Base-by-base conservation (phyloP, 129 eudicot genomes). In the Tagetes patula region DNA sequence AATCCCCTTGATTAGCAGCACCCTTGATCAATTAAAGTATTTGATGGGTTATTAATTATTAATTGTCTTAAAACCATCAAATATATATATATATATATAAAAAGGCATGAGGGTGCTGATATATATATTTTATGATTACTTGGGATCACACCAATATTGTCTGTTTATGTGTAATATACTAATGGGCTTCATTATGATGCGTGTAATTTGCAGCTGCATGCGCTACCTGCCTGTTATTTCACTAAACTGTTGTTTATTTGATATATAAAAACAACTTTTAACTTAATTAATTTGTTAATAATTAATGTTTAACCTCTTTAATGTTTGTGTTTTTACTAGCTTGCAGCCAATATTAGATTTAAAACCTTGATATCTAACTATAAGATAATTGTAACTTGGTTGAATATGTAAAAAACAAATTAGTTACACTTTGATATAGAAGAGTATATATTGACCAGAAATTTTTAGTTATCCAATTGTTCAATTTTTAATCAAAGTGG, bases 111-210 rank as follows among this genome's bases (percentile, higher is more conserved):
- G 37, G 39, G 66, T 70, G 56, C 58, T 62, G 82, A 41, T 75
- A 47, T 70, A 41, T 75, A 47, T 70, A 42, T 52, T 50, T 46
- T 50, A 69, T 34, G 48, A 55, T 79, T 73, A 82, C 79, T 74
- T 74, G 68, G 73, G 69, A 73, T 68, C 71, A 68, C 70, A 77
- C 65, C 82, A 20, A 20, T 20, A 58, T 74, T 31, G 39, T 79
- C 8, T 54, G 34, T 53, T 68, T 68, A 27, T 60, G 75, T 79
- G 68, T 83, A 59, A 65, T 47, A 40, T 8, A 49, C 47, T 70
- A 65, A 79, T 83, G 78, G 81, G 55, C 40, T 65, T 76, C 61
- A 77, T 43, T 63, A 67, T 71, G 77, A 54, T 75, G 80, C 82
- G 75, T 79, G 52, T 68, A 59, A 61, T 67, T 33, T 60, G 56